Conservation (phyloP, 306 rosid genomes). For the Cicer chorassanicum region DNA sequence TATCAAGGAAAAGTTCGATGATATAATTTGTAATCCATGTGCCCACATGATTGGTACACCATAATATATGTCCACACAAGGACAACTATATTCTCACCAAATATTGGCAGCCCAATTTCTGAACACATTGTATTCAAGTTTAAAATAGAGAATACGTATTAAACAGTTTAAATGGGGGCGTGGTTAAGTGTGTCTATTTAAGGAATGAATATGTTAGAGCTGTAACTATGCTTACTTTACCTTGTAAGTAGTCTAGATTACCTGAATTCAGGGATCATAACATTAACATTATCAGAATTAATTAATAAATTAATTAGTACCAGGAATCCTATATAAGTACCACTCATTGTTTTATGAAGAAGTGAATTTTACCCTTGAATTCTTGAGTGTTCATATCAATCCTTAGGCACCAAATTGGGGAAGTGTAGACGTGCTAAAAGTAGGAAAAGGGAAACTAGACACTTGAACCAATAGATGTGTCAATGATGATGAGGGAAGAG, state of each 20-base stretch:
- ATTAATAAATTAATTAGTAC: background rate
- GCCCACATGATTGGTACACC: background rate
- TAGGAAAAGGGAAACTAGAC: background rate
- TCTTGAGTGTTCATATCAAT: background rate
- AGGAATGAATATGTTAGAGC: conserved; percentile 2
- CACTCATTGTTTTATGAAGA: background rate
- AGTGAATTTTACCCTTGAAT: background rate
- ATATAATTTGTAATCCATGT: background rate
- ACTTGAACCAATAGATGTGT: conserved; percentile 14
- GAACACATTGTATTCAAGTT: background rate
- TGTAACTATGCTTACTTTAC: background rate
- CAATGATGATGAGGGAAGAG: background rate
- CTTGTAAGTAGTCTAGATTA: background rate
- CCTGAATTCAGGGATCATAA: background rate
- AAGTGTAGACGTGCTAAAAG: background rate
- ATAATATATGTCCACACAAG: background rate
- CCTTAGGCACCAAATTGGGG: background rate
- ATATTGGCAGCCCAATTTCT: background rate
- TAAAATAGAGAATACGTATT: background rate
- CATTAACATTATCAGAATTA: background rate
- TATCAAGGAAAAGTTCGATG: background rate
- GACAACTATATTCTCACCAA: background rate
- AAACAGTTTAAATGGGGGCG: background rate
- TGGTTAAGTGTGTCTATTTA: background rate
- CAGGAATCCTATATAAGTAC: background rate